Percentiles rank a stretch among this genome's conserved stretches.
These are phyloP conservation scores for Gentiana macrophylla DNA, from an alignment of 257 asterid genomes.

Conservation along the genomic window DNA sequence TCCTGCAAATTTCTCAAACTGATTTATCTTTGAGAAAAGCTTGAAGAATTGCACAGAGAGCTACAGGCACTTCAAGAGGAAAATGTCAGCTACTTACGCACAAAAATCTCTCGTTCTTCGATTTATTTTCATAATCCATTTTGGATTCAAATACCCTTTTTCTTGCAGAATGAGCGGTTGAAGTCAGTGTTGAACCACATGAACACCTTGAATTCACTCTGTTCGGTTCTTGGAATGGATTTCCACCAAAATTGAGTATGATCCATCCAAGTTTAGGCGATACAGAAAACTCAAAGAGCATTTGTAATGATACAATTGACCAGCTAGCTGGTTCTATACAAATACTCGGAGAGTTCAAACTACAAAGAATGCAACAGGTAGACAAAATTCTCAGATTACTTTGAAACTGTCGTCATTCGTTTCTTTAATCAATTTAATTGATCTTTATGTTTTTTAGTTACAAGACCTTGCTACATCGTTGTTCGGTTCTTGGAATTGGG, in stretches of 20 bases:
- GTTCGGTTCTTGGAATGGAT: conserved; percentile 90
- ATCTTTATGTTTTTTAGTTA: too few relatives aligned
- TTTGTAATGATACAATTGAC: conserved; percentile 60
- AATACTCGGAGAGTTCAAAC: conserved; percentile 53
- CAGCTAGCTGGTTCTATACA: conserved; percentile 53
- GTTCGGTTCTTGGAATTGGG: too few relatives aligned
- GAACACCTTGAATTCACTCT: conserved; percentile 53
- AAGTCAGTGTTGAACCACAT: conserved; percentile 63
- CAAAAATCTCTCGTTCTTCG: background rate
- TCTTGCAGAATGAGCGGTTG: conserved; percentile 80
- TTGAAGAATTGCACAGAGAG: conserved; percentile 71
- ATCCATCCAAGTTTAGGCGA: conserved; percentile 85
- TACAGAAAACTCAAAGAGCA: conserved; percentile 51
- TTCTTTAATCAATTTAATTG: too few relatives aligned
- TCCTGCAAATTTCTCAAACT: too few relatives aligned
- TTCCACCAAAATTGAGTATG: conserved; percentile 53
- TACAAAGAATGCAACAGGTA: conserved; percentile 88
- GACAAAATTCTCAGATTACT: too few relatives aligned
- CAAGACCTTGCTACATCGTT: too few relatives aligned
- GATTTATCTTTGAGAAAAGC: conserved; percentile 76
- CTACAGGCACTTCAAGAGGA: conserved; percentile 73
- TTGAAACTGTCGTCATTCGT: too few relatives aligned
- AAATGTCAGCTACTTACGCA: conserved; percentile 39
- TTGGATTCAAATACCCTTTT: conserved; percentile 14
- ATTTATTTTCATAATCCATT: background rate